Evolutionary conservation across 1,284 basidiomycete species (phyloP).

Genomic region (Trametes versicolor): DNA sequence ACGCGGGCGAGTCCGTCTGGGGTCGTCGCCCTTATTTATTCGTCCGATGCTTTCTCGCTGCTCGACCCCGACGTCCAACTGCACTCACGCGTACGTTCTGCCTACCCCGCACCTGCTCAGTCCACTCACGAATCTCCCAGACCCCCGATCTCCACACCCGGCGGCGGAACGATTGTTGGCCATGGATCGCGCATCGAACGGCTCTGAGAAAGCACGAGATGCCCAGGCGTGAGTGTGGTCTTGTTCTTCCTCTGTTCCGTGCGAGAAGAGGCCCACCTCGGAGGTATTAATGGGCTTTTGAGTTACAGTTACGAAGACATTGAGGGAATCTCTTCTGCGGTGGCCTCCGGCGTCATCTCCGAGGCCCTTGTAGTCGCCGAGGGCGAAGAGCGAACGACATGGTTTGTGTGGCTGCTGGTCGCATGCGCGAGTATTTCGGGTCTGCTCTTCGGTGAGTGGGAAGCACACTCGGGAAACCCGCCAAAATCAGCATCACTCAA

Average conservation of each 20-base stretch:
- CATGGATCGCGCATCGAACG: slow-evolving; percentile 21
- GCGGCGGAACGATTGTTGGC: slow-evolving; percentile 8
- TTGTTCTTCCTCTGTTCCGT: background rate
- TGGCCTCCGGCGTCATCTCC: slow-evolving; percentile 61
- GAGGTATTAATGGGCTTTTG: slow-evolving; percentile 8
- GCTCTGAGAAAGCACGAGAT: slow-evolving; percentile 24
- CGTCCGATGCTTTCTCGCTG: background rate
- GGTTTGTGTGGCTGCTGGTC: slow-evolving; percentile 78
- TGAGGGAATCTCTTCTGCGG: slow-evolving; percentile 34
- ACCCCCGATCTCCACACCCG: background rate
- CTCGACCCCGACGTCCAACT: slow-evolving; percentile 11
- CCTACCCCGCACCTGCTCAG: background rate
- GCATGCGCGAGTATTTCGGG: slow-evolving; percentile 78
- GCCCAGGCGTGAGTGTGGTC: slow-evolving; percentile 22
- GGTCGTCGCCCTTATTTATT: slow-evolving; percentile 19
- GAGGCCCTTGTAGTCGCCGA: slow-evolving; percentile 72
- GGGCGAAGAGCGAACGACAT: slow-evolving; percentile 74
- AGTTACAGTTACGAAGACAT: slow-evolving; percentile 37
- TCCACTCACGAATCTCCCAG: background rate
- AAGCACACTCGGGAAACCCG: background rate
- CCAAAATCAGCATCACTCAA: background rate
- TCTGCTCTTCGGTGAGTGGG: slow-evolving; percentile 72
- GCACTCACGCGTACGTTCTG: background rate
- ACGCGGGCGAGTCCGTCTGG: slow-evolving; percentile 16
- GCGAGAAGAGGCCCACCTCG: background rate